phyloP scores from a whole-genome alignment of 2,329 filamentous ascomycete species.

The Monosporascus sp. region DNA sequence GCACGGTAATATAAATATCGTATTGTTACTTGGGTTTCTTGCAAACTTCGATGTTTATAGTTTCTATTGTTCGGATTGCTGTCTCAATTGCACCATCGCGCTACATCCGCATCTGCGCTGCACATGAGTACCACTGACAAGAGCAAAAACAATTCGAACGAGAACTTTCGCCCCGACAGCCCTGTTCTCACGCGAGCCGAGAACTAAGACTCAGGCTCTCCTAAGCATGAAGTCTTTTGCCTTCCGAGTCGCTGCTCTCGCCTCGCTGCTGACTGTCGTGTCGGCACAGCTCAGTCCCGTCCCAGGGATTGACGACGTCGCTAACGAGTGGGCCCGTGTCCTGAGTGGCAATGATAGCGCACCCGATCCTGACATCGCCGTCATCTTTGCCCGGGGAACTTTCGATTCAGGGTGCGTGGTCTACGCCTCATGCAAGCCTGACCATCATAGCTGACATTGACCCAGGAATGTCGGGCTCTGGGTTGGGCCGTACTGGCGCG shows the following conservation, averaged over 20 bases:
- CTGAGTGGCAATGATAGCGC: conserved; percentile 7
- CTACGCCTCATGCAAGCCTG: background rate
- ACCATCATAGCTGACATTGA: background rate
- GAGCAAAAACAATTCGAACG: background rate
- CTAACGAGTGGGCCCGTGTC: conserved; percentile 11
- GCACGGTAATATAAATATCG: too few relatives aligned
- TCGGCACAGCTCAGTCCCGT: background rate
- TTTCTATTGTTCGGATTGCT: too few relatives aligned
- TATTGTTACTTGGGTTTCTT: too few relatives aligned
- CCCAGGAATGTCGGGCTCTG: conserved; percentile 13
- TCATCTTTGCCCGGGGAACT: conserved; percentile 16
- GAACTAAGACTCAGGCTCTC: background rate
- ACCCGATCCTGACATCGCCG: conserved; percentile 12
- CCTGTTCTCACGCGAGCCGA: background rate
- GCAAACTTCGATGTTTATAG: too few relatives aligned
- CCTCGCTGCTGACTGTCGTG: background rate
- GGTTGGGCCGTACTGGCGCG: conserved; percentile 13
- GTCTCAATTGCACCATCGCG: too few relatives aligned
- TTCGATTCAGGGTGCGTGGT: conserved; percentile 13
- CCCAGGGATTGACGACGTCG: background rate
- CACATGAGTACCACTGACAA: too few relatives aligned
- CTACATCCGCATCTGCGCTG: too few relatives aligned
- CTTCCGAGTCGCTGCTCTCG: background rate
- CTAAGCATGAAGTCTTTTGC: background rate
- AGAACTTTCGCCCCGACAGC: background rate